These are phyloP conservation scores for Myochromella boudieri DNA, from an alignment of 768 basidiomycete species.

Conservation along the genomic window DNA sequence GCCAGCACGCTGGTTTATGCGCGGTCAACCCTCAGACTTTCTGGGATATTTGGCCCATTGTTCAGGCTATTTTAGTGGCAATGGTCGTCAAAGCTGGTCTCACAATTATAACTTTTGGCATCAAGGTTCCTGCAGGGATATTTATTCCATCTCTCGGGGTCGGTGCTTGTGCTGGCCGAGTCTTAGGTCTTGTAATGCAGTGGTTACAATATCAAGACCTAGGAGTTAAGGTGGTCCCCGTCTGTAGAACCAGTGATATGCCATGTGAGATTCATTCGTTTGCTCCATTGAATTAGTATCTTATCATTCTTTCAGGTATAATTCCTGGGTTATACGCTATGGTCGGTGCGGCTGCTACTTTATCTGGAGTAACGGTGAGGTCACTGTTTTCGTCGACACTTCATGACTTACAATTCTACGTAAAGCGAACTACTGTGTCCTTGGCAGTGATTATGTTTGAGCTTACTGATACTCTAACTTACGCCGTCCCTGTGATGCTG, in stretches of 20 bases:
- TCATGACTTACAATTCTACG: conserved; percentile 10
- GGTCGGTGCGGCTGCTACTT: conserved; percentile 91
- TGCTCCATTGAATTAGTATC: not conserved
- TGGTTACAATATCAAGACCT: conserved; percentile 69
- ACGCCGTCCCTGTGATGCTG: conserved; percentile 89
- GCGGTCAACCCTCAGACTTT: conserved; percentile 59
- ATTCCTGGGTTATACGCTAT: conserved; percentile 92
- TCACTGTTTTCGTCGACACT: conserved; percentile 7
- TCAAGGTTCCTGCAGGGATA: conserved; percentile 90
- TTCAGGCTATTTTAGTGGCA: conserved; percentile 67
- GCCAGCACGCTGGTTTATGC: conserved; percentile 69
- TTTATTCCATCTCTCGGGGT: conserved; percentile 96
- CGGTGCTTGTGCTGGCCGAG: conserved; percentile 89
- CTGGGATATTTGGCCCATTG: conserved; percentile 58
- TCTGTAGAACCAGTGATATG: conserved; percentile 55
- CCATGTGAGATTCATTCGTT: conserved; percentile 48
- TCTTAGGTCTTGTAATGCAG: conserved; percentile 81
- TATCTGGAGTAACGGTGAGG: conserved; percentile 93
- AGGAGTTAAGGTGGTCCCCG: conserved; percentile 55
- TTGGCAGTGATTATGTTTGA: conserved; percentile 97
- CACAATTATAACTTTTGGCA: conserved; percentile 90
- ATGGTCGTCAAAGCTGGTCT: conserved; percentile 79
- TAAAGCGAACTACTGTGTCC: conserved; percentile 83
- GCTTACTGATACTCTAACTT: conserved; percentile 89
- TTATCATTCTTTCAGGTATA: conserved; percentile 39